phyloP scores from a whole-genome alignment of 257 asterid genomes.

The Primulina tabacum region DNA sequence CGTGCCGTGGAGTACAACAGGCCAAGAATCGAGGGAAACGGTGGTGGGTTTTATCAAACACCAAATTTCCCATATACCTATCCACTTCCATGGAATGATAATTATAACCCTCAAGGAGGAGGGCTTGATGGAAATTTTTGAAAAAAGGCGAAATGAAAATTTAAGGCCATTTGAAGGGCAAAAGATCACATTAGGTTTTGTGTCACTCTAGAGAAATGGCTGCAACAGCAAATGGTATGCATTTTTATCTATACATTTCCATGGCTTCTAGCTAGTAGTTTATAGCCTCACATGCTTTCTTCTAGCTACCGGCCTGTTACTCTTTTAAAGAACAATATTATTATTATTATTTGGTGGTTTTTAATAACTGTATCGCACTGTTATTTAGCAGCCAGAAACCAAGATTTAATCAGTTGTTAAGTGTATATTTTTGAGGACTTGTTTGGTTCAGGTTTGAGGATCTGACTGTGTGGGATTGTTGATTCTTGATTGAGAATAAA shows the following conservation, averaged over 20 bases:
- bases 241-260: slow-evolving; percentile 15
- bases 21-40: slow-evolving; percentile 24
- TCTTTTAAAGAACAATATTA: background rate
- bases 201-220: slow-evolving; percentile 20
- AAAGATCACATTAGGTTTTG: slow-evolving; percentile 31
- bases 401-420: background rate
- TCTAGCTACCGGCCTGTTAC: slow-evolving; percentile 2
- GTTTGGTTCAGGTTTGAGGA: background rate
- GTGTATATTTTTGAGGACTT: background rate
- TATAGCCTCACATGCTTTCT: slow-evolving; percentile 16
- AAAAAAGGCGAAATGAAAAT: background rate
- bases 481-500: slow-evolving; percentile 25
- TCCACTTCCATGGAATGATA: slow-evolving; percentile 36
- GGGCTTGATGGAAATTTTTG: slow-evolving; percentile 31
- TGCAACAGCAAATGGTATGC: slow-evolving; percentile 1
- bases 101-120: slow-evolving; percentile 33
- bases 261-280: slow-evolving; percentile 18
- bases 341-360: slow-evolving; percentile 1
- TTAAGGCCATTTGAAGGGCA: background rate
- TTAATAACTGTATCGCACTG: background rate
- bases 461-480: slow-evolving; percentile 1
- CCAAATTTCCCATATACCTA: slow-evolving; percentile 25
- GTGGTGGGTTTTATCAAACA: slow-evolving; percentile 39
- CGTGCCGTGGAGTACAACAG: slow-evolving; percentile 19
- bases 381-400: background rate